Conservation (phyloP, 2,329 filamentous ascomycete species). For the Rutstroemia sydowiana region DNA sequence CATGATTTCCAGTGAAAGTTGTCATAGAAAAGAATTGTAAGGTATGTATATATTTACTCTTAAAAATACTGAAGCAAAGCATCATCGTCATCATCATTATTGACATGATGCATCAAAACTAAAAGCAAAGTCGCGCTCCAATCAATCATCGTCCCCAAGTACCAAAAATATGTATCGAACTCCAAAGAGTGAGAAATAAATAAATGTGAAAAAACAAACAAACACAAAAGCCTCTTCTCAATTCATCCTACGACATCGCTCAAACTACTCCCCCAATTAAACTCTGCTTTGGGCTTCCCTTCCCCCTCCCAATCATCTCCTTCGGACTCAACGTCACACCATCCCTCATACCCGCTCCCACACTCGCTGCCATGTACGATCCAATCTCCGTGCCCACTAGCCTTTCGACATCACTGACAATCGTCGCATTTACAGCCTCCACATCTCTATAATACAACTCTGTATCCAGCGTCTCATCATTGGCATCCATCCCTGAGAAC, state of each 20-base stretch:
- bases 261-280: constrained; percentile 17
- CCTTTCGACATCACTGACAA: constrained; percentile 42
- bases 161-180: background rate
- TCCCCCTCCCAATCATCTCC: constrained; percentile 31
- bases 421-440: constrained; percentile 44
- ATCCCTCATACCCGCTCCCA: constrained; percentile 11
- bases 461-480: constrained; percentile 7
- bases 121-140: background rate
- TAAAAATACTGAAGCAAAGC: too few relatives aligned
- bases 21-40: too few relatives aligned
- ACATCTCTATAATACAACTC: constrained; percentile 49
- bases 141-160: background rate
- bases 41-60: too few relatives aligned
- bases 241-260: background rate
- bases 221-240: background rate
- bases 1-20: too few relatives aligned
- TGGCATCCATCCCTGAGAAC: constrained; percentile 39
- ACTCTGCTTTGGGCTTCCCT: constrained; percentile 23
- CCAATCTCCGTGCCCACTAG: constrained; percentile 25
- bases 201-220: background rate
- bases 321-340: constrained; percentile 26
- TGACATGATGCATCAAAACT: background rate
- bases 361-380: background rate
- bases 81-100: background rate
- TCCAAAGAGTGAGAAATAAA: background rate